Base-by-base conservation (phyloP, 805 yeast genomes). In the Cyberlindnera saturnus region DNA sequence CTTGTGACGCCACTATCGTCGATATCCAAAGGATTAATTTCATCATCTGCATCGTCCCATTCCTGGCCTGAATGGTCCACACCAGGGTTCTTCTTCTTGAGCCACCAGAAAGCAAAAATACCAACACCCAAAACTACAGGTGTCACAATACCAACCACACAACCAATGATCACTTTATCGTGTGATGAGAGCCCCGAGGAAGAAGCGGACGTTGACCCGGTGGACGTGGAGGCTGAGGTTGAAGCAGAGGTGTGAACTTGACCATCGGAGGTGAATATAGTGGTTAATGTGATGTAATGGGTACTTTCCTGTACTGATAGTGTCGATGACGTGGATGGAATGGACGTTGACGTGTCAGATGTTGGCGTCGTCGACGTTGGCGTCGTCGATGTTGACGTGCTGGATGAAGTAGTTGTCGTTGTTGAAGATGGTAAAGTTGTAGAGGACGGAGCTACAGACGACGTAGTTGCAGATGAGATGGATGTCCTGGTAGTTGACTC, bases 81-180 rank as follows among this genome's bases (percentile, higher is more conserved):
- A 11, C 39, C 32, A 7, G 44, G 26, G 38, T 45, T 48, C 16
- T 44, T 49, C 31, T 47, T 51, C 38, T 48, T 49, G 16, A 44
- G 45, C 40, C 47, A 51, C 52, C 52, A 47, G 9, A 52, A 47
- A 3, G 41, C 45, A 14, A 43, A 43, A 8, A 45, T 26, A 3
- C 39, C 34, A 2, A 49, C 43, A 3, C 53, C 51, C 1, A 64
- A 34, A 2, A 80, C 57, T 0, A 75, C 49, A 2, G 90, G 86
- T 1, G 81, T 79, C 41, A 86, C 86, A 13, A 84, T 73, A 43
- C 89, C 89, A 6, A 82, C 82, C 26, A 78, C 82, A 45, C 81
- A 80, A 33, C 89, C 89, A 41, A 81, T 72, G 19, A 82, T 77
- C 31, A 82, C 72, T 43, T 73, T 73, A 42, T 75, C 69, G 45